Evolutionary conservation across 1,284 basidiomycete species (phyloP).

Genomic region (Cutaneotrichosporon daszewskae): DNA sequence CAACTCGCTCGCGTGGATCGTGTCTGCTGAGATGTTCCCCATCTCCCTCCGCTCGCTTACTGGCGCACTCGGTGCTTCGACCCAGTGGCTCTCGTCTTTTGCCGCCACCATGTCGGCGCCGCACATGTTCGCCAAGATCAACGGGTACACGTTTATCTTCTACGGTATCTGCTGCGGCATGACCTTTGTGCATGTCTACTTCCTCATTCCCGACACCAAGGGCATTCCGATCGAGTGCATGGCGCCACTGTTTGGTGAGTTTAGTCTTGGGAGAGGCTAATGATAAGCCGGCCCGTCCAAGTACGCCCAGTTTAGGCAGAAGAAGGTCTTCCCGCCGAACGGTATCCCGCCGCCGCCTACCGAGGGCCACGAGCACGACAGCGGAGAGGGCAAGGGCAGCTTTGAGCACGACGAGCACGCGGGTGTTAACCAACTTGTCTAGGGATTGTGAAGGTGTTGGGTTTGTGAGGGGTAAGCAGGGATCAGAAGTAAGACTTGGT

Average conservation of each 20-base stretch:
- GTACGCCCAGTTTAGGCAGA: slow-evolving; percentile 23
- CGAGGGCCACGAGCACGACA: not conserved
- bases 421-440: no score
- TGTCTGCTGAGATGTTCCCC: slow-evolving; percentile 33
- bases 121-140: slow-evolving; percentile 17
- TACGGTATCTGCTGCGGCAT: slow-evolving; percentile 26
- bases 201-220: slow-evolving; percentile 37
- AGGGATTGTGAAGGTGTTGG: no score
- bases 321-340: slow-evolving; percentile 25
- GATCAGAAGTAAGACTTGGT: no score
- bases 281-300: slow-evolving; percentile 10
- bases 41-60: slow-evolving; percentile 26
- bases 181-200: slow-evolving; percentile 30
- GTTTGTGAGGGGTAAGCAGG: no score
- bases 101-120: slow-evolving; percentile 33
- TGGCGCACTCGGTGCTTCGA: slow-evolving; percentile 23
- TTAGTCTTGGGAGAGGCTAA: not conserved
- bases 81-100: slow-evolving; percentile 32
- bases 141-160: slow-evolving; percentile 35
- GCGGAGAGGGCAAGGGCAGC: no score
- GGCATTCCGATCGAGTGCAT: slow-evolving; percentile 31
- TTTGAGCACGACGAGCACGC: no score
- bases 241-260: slow-evolving; percentile 20
- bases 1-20: slow-evolving; percentile 29
- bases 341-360: slow-evolving; percentile 19